Percentiles rank a stretch among this genome's conserved stretches.
Conservation (phyloP, 768 basidiomycete genomes). For the Psilocybe cyanescens region DNA sequence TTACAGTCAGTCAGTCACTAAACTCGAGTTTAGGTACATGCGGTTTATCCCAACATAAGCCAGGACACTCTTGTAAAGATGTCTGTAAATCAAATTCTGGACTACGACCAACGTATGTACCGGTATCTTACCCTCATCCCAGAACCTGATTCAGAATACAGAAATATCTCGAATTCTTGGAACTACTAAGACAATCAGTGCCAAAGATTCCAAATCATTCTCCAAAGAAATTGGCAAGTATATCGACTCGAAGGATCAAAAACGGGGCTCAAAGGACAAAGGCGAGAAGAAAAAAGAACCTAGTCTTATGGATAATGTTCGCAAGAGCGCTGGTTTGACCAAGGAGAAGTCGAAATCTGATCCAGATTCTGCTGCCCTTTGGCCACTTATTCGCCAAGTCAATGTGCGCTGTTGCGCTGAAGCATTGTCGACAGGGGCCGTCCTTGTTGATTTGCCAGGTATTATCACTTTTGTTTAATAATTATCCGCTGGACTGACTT, state of each 20-base stretch:
- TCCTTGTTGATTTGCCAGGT: conserved; percentile 70
- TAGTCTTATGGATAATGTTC: conserved; percentile 36
- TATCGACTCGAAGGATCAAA: conserved; percentile 68
- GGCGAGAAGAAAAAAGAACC: conserved; percentile 41
- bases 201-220: conserved; percentile 55
- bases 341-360: conserved; percentile 15
- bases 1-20: neutral
- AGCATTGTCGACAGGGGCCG: conserved; percentile 60
- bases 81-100: conserved; percentile 55
- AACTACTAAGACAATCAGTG: conserved; percentile 52
- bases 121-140: neutral
- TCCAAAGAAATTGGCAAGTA: conserved; percentile 61
- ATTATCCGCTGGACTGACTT: neutral
- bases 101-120: conserved; percentile 46
- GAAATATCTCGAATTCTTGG: conserved; percentile 53
- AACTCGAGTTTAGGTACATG: conserved; percentile 49
- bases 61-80: conserved; percentile 52
- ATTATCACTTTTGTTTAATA: conserved; percentile 5
- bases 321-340: conserved; percentile 24
- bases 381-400: conserved; percentile 68
- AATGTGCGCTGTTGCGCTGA: conserved; percentile 56
- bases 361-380: conserved; percentile 47
- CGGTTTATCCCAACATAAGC: conserved; percentile 57
- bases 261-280: conserved; percentile 49
- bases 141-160: conserved; percentile 20